Conservation (phyloP, 495 filamentous ascomycete genomes). For the Penicillium flavigenum region DNA sequence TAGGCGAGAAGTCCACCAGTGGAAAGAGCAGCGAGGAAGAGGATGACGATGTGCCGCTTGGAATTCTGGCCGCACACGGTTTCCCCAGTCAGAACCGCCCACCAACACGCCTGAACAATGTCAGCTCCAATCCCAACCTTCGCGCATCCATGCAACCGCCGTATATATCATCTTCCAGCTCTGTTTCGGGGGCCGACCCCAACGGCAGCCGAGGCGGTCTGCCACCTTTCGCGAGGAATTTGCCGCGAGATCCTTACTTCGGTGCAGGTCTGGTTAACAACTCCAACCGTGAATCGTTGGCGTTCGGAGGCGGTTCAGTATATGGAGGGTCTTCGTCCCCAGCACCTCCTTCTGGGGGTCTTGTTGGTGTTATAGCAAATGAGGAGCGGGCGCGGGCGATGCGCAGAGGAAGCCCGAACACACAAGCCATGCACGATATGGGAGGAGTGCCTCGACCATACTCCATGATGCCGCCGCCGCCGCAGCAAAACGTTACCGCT, state of each 20-base stretch:
- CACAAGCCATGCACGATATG: constrained; percentile 48
- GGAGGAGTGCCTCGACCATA: constrained; percentile 45
- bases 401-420: constrained; percentile 75
- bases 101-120: constrained; percentile 66
- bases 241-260: constrained; percentile 87
- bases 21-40: constrained; percentile 63
- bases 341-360: constrained; percentile 62
- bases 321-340: constrained; percentile 49
- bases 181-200: constrained; percentile 43
- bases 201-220: constrained; percentile 49
- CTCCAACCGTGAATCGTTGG: constrained; percentile 72
- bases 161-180: constrained; percentile 43
- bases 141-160: constrained; percentile 40
- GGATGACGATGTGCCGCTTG: constrained; percentile 85
- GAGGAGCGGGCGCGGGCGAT: constrained; percentile 78
- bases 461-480: constrained; percentile 39
- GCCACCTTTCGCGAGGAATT: constrained; percentile 81
- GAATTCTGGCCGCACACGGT: constrained; percentile 85
- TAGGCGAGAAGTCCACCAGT: constrained; percentile 40
- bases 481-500: constrained; percentile 36
- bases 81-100: constrained; percentile 84
- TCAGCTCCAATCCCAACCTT: constrained; percentile 58
- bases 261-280: constrained; percentile 78
- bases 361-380: constrained; percentile 86
- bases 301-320: constrained; percentile 60